Evolutionary conservation across 2,329 filamentous ascomycete species (phyloP), one percentile per base, ranked within the genome.

Genomic region (Alternaria ventricosa): DNA sequence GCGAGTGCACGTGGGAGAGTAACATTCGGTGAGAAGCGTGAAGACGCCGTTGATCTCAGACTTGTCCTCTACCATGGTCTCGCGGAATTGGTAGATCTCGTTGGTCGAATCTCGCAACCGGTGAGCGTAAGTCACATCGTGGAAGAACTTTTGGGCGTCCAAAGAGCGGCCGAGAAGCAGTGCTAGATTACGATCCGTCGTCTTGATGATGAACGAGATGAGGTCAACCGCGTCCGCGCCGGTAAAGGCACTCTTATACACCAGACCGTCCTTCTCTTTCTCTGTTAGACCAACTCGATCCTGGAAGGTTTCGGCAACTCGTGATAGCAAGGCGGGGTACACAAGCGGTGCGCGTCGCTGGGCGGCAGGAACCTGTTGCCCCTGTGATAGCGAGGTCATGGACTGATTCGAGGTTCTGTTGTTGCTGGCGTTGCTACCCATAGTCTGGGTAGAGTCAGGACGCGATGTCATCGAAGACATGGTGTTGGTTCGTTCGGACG

Each of bases 61-160:
- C 57, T 92, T 88, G 70, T 93, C 91, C 72, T 98, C 95, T 82
- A 94, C 91, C 79, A 98, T 86, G 3, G 91, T 96, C 82, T 98
- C 95, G 71, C 92, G 90, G 81, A 99, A 99, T 78, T 98, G 95
- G 80, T 98, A 99, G 80, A 99, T 92, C 81, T 99, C 96, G 55
- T 90, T 91, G 44, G 90, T 88, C n/a, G 95, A 96, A 80, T 99
- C 96, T 80, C 96, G 92, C 73, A 99, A 84, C 51, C 96, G 89
- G 80, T 99, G 96, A 73, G 97, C 95, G 80, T 99, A 99, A 1
- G 95, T 97, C 55, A 98, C 96, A 85, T 99, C 96, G 83, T 99
- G 96, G 79, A 99, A 99, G 83, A 97, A 97, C 79, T 98, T 98
- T 78, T 99, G 96, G 23, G 96, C 96, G 82, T 99, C 96, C 64